Conservation (phyloP, 2,329 filamentous ascomycete genomes). For the Pseudopyricularia javanii region DNA sequence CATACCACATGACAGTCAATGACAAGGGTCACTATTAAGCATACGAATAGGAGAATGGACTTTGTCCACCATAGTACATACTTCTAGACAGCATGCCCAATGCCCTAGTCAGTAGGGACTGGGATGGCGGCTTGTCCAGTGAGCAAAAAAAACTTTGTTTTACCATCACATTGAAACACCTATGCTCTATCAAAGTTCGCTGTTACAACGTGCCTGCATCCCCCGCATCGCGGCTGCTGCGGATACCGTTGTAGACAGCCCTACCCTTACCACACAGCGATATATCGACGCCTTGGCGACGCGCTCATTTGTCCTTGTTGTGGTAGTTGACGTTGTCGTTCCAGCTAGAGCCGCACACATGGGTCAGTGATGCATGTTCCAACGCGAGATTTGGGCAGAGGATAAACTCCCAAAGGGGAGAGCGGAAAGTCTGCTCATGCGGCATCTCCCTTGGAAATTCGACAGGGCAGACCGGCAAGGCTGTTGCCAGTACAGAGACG, state of each 20-base stretch:
- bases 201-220: neutral
- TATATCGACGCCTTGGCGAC: neutral
- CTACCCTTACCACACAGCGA: neutral
- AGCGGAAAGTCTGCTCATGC: neutral
- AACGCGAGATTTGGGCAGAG: too few relatives aligned
- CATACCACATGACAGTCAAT: too few relatives aligned
- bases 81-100: too few relatives aligned
- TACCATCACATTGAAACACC: neutral
- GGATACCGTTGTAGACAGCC: neutral
- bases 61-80: too few relatives aligned
- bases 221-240: neutral
- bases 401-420: neutral
- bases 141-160: neutral
- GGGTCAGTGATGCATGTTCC: constrained; percentile 7
- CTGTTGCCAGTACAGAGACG: neutral
- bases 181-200: neutral
- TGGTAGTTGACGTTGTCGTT: constrained; percentile 94
- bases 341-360: constrained; percentile 51
- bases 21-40: too few relatives aligned
- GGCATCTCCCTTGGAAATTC: neutral
- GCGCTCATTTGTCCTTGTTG: constrained; percentile 61
- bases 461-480: too few relatives aligned
- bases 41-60: too few relatives aligned
- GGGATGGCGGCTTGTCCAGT: too few relatives aligned
- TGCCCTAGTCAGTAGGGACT: too few relatives aligned